A percentile compares a stretch with the other conserved stretches of the same genome.
phyloP scores from a whole-genome alignment of 108 stramenopile species.

The Fistulifera solaris region DNA sequence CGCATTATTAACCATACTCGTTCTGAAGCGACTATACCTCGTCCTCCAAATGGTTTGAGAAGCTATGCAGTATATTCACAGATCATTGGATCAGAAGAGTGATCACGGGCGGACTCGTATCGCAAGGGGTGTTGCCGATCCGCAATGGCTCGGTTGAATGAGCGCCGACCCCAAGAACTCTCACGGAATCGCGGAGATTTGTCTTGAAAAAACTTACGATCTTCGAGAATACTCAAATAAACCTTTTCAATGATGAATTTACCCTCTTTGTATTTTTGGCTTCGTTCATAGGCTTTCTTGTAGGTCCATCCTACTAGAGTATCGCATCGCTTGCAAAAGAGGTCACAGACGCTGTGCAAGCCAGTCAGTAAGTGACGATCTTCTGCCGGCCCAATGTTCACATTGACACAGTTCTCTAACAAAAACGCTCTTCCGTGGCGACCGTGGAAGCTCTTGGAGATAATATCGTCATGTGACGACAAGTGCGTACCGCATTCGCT shows the following conservation, averaged over 20 bases:
- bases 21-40: too few species aligned
- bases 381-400: slow-evolving; percentile 61
- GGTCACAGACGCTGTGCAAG: slow-evolving; percentile 88
- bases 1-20: too few species aligned
- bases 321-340: slow-evolving; percentile 84
- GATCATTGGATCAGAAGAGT: too few species aligned
- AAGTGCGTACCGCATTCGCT: slow-evolving; percentile 84
- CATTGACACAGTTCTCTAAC: slow-evolving; percentile 85
- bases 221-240: slow-evolving; percentile 34
- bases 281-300: slow-evolving; percentile 69
- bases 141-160: too few species aligned
- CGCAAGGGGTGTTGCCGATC: too few species aligned
- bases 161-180: too few species aligned
- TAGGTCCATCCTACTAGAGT: slow-evolving; percentile 94
- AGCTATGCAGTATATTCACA: too few species aligned
- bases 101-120: too few species aligned
- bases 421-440: slow-evolving; percentile 88
- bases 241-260: slow-evolving; percentile 92
- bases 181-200: too few species aligned
- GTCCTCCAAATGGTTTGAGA: too few species aligned
- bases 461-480: slow-evolving; percentile 87
- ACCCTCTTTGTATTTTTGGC: slow-evolving; percentile 91
- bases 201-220: too few species aligned
- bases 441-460: slow-evolving; percentile 92
- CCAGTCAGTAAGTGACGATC: slow-evolving; percentile 88